Percentiles rank a stretch among this genome's conserved stretches.
Evolutionary conservation across 768 basidiomycete genomes (phyloP).

Genomic region (Pleurotus giganteus): DNA sequence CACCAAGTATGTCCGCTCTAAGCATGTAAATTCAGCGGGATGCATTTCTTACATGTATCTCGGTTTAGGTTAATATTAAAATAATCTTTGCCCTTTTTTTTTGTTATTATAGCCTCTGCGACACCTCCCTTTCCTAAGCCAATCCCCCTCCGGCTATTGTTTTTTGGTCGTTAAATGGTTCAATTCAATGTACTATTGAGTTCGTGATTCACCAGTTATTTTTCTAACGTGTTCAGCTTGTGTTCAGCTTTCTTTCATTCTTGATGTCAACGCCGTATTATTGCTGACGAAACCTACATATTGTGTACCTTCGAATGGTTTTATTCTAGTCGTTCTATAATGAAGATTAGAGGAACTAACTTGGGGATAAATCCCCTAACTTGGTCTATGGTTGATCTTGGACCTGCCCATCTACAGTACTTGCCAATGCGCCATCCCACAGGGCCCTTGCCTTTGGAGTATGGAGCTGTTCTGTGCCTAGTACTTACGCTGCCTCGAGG

Average conservation of each 20-base stretch:
- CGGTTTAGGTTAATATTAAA: slow-evolving; percentile 3
- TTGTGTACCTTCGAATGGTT: background rate
- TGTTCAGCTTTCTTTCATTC: background rate
- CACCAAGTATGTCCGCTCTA: slow-evolving; percentile 8
- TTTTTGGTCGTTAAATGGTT: background rate
- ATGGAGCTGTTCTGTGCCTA: too few relatives aligned
- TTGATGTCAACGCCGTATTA: background rate
- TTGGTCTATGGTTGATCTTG: too few relatives aligned
- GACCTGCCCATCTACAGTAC: too few relatives aligned
- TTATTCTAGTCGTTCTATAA: background rate
- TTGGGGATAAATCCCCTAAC: too few relatives aligned
- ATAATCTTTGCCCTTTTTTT: background rate
- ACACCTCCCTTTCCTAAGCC: background rate
- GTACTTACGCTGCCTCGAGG: too few relatives aligned
- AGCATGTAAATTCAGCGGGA: background rate
- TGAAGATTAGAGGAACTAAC: background rate
- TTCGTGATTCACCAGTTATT: too few relatives aligned
- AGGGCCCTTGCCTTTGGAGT: too few relatives aligned
- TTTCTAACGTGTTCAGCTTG: too few relatives aligned
- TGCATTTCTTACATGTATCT: background rate
- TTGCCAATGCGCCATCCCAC: too few relatives aligned
- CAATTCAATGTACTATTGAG: background rate
- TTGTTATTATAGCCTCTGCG: background rate
- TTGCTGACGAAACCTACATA: background rate
- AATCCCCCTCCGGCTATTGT: background rate